Conservation (phyloP, 495 filamentous ascomycete species). For the Daldinia bambusicola region DNA sequence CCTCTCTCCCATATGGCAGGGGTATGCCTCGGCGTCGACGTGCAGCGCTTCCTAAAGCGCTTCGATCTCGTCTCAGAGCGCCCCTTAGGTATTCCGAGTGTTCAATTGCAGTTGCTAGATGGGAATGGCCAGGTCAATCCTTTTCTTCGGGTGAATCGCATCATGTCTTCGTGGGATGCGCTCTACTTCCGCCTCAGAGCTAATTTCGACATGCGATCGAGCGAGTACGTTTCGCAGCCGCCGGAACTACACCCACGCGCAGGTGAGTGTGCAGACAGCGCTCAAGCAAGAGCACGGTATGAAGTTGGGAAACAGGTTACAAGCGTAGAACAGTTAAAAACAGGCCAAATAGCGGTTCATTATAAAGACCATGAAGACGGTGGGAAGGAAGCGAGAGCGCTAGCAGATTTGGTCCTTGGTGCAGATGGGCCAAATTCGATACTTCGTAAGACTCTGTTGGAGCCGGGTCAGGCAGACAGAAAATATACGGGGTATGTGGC, state of each 20-base stretch:
- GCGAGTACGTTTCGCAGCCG: not conserved
- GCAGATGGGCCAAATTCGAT: not conserved
- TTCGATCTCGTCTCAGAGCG: not conserved
- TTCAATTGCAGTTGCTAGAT: not conserved
- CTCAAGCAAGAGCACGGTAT: not conserved
- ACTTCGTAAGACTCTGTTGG: not conserved
- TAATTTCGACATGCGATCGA: not conserved
- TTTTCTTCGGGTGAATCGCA: not conserved
- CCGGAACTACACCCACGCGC: not conserved
- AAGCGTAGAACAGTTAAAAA: not conserved
- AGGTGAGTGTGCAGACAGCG: not conserved
- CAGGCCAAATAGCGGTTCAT: not conserved
- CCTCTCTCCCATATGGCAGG: not conserved
- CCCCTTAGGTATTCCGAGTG: not conserved
- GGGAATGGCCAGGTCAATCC: not conserved
- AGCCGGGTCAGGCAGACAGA: not conserved
- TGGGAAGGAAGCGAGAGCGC: not conserved
- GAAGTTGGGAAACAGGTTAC: not conserved
- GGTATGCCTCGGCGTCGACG: not conserved
- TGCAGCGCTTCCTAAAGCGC: not conserved
- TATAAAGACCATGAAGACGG: not conserved
- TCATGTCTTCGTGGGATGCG: constrained; percentile 2
- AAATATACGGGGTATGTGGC: constrained; percentile 2
- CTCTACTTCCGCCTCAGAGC: not conserved
- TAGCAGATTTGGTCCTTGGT: not conserved